Evolutionary conservation across 305 asterid species (phyloP), one percentile per base, ranked within the genome.

Genomic region (Fraxinus dipetala): DNA sequence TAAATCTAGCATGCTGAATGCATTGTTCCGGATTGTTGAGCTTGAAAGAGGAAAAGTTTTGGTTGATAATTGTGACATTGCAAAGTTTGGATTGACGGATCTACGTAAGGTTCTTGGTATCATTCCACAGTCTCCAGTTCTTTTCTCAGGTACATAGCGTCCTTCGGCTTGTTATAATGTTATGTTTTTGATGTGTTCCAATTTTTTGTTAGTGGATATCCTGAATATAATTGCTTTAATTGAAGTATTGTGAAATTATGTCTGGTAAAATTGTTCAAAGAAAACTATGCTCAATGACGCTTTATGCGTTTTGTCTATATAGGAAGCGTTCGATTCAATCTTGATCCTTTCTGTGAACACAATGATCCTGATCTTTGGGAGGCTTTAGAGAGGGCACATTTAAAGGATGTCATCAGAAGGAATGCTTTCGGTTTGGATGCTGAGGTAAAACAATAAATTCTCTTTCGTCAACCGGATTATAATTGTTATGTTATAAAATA

Each of bases 1-100:
- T 80, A 95, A 95, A 87, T 95, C 99, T 35, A 95, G 99, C 91
- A 92, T 95, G 98, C 88, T 95, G 75, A 95, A 95, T 89, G 96
- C 98, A 11, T 88, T 96, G 40, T 96, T 96, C 86, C 85, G 99
- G 85, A 91, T 96, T 48, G 98, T 96, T 83, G 97, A 93, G 75
- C 91, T 90, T 67, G 97, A 93, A 84, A 91, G 89, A 78, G 99
- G 99, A 69, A 88, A 94, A 84, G 93, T 96, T 82, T 24, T 94
- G 75, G 91, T 94, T 45, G 98, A 96, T 89, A 90, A 89, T 84
- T 94, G 75, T 77, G 98, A 96, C 82, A 84, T 90, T 73, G 90
- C 90, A 38, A 91, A 89, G 77, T 91, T 96, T 76, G 99, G 99
- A 76, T 86, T 96, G 76, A 90, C 89, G 48, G 98, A 96, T 89